Evolutionary conservation across 2,329 filamentous ascomycete species (phyloP), one percentile per base, ranked within the genome.

Genomic region (Emergomyces orientalis): DNA sequence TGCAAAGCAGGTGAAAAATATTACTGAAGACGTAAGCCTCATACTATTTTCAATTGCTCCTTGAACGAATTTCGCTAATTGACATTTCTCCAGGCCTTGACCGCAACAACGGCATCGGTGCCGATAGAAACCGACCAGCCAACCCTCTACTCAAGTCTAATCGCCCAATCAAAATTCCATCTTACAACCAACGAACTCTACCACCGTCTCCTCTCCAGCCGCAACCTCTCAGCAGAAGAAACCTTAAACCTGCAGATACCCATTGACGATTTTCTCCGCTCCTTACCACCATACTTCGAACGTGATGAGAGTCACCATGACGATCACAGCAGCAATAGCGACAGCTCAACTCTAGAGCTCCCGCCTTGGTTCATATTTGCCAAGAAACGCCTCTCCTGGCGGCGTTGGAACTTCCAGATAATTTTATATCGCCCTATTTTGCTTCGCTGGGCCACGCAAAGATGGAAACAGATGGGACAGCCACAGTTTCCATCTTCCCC

Each of bases 131-230:
- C 73, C 6, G 64, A 72, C 13, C 73, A 73, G 8, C 74, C 76
- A 34, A 79, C 77, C 19, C 64, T 77, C n/a, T 79, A 79, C 67
- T 75, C 76, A 0, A 74, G 75, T 52, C 67, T 79, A 55, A 76
- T 75, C 55, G 74, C 74, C 2, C 77, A 79, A 66, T 70, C 77
- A 9, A 70, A 69, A 37, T 77, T 79, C 60, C 77, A 79, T 64
- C 69, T 77, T 8, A 70, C 75, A 32, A 78, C 77, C n/a, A 78
- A 78, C 45, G 72, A 71, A 62, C 73, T 79, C 47, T 78, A 79
- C 62, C 75, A 78, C 61, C 76, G 76, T 19, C 70, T 79, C 37
- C 77, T 79, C 22, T 78, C 77, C 3, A 76, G 68, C 47, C 76
- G 77, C 14, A 73, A 70, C 45, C 73, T 76, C 22, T 74, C 76